Percentiles rank a stretch among this genome's conserved stretches.
These are phyloP conservation scores for Acarospora socialis DNA, from an alignment of 2,329 filamentous ascomycete species.

Conservation along the genomic window DNA sequence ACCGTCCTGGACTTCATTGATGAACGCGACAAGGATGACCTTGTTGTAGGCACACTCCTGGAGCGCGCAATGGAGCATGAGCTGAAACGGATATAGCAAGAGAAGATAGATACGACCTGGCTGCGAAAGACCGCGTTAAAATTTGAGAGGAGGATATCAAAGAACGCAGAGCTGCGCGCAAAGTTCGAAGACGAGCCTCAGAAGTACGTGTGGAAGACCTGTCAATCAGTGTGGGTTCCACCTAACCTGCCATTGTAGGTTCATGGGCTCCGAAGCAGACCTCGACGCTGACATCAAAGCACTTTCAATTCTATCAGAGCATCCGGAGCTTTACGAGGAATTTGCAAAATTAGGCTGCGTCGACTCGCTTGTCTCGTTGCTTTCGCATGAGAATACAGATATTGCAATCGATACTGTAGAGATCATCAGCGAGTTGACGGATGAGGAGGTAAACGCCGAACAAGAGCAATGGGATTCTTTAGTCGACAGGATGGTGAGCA, in stretches of 20 bases:
- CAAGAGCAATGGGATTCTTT: slow-evolving; percentile 69
- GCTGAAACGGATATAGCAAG: no score
- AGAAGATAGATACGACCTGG: slow-evolving; percentile 75
- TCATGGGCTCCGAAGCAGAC: slow-evolving; percentile 77
- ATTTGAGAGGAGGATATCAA: slow-evolving; percentile 82
- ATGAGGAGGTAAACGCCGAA: slow-evolving; percentile 76
- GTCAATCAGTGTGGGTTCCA: not conserved
- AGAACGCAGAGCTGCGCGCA: slow-evolving; percentile 78
- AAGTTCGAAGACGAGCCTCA: slow-evolving; percentile 67
- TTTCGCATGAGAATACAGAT: slow-evolving; percentile 93
- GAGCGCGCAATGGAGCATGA: no score
- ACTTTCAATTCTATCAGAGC: slow-evolving; percentile 73
- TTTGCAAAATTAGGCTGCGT: slow-evolving; percentile 63
- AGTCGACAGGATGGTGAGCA: slow-evolving; percentile 43
- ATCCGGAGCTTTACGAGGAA: slow-evolving; percentile 68
- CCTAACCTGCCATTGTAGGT: slow-evolving; percentile 23
- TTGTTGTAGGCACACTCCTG: slow-evolving; percentile 22
- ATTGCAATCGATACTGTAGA: slow-evolving; percentile 86
- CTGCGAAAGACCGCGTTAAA: slow-evolving; percentile 64
- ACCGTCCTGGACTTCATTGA: slow-evolving; percentile 84
- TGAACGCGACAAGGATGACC: slow-evolving; percentile 41
- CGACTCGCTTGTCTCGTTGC: slow-evolving; percentile 58
- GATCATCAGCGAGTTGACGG: slow-evolving; percentile 78
- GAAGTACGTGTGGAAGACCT: slow-evolving; percentile 36
- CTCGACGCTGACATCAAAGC: slow-evolving; percentile 78